Conservation (phyloP, 2,329 filamentous ascomycete species). For the Phaeophleospora eucalypticola region DNA sequence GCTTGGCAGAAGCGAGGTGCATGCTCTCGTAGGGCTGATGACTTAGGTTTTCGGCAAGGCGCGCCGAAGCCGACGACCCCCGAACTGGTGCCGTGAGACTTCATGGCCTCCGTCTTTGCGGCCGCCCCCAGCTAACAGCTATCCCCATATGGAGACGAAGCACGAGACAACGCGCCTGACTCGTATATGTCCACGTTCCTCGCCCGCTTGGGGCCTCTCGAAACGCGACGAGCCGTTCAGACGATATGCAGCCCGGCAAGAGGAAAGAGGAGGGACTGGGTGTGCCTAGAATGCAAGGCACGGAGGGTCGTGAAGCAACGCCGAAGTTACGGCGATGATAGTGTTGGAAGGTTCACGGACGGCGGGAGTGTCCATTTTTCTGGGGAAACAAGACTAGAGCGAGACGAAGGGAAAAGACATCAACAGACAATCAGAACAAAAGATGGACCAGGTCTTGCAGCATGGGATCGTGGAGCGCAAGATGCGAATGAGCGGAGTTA, state of each 20-base stretch:
- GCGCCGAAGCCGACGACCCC: background rate
- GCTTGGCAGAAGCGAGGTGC: constrained; percentile 1
- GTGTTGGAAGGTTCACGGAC: background rate
- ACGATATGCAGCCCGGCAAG: constrained; percentile 16
- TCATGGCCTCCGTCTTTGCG: background rate
- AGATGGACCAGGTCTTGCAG: background rate
- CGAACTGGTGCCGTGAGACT: background rate
- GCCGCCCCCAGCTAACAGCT: background rate
- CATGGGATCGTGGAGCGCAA: background rate
- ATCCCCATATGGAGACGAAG: constrained; percentile 15
- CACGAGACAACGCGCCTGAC: constrained; percentile 9
- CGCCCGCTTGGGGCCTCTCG: constrained; percentile 22
- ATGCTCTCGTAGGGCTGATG: background rate
- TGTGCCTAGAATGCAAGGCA: constrained; percentile 20
- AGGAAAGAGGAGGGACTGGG: constrained; percentile 20
- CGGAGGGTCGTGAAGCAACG: constrained; percentile 13
- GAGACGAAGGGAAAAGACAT: background rate
- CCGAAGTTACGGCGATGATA: constrained; percentile 19
- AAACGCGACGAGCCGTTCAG: constrained; percentile 15
- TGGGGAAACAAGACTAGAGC: background rate
- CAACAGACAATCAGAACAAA: background rate
- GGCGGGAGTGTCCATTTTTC: constrained; percentile 1
- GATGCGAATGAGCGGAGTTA: background rate
- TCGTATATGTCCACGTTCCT: constrained; percentile 24
- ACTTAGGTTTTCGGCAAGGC: background rate